phyloP scores from a whole-genome alignment of 1,284 basidiomycete species.

The Cyathus pygmaeus region DNA sequence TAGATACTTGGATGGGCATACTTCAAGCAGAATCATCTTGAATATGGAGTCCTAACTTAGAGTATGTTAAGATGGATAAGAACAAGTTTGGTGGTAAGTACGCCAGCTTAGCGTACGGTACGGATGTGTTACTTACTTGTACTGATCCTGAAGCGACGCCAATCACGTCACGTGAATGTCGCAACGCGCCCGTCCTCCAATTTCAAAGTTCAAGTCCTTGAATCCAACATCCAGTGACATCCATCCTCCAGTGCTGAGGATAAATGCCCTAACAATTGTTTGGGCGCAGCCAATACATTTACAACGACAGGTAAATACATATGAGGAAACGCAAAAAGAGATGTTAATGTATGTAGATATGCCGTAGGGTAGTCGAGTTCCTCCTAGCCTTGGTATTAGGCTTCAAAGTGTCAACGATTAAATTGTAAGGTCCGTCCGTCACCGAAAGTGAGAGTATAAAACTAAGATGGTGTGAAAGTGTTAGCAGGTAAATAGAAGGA shows the following conservation, averaged over 20 bases:
- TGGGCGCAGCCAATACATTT: background rate
- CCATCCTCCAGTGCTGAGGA: too few relatives aligned
- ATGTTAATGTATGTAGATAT: background rate
- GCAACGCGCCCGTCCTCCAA: too few relatives aligned
- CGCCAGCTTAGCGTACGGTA: too few relatives aligned
- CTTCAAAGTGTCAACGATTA: conserved; percentile 7
- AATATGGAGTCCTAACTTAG: too few relatives aligned
- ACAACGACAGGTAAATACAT: background rate
- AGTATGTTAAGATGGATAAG: too few relatives aligned
- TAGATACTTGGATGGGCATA: conserved; percentile 18
- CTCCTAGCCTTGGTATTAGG: background rate
- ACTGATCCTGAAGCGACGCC: too few relatives aligned
- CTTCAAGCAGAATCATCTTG: conserved; percentile 63
- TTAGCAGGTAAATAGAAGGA: background rate
- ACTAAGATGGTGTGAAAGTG: background rate
- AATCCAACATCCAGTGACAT: too few relatives aligned
- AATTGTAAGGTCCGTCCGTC: conserved; percentile 16
- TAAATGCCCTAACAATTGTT: too few relatives aligned
- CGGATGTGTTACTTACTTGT: too few relatives aligned
- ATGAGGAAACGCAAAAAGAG: background rate
- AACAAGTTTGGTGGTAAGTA: too few relatives aligned
- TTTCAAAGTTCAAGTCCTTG: too few relatives aligned
- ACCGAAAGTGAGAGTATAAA: conserved; percentile 12
- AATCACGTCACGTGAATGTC: too few relatives aligned
- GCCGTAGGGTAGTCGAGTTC: conserved; percentile 1